Conservation (phyloP, 345 rosid genomes). For the Eucalyptus coolabah region DNA sequence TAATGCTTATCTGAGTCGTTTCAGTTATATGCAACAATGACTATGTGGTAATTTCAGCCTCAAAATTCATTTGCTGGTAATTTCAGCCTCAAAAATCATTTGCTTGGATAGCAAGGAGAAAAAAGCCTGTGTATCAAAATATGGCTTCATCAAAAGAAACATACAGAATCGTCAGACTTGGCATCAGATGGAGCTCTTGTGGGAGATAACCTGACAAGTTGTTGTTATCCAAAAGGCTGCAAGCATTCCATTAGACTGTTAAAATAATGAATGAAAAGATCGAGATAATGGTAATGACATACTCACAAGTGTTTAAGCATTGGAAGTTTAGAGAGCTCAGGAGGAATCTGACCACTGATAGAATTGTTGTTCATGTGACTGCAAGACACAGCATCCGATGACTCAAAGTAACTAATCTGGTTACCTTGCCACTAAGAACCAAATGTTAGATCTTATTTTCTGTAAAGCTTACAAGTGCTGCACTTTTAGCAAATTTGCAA, state of each 20-base stretch:
- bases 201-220: constrained; percentile 84
- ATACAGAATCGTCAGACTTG: constrained; percentile 63
- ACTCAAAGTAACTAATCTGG: background rate
- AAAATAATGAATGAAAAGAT: background rate
- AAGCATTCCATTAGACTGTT: background rate
- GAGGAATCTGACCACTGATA: constrained; percentile 86
- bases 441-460: background rate
- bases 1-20: background rate
- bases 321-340: constrained; percentile 62
- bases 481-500: constrained; percentile 59
- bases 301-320: constrained; percentile 86
- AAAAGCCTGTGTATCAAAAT: background rate
- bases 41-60: background rate
- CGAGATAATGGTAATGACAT: background rate
- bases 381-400: constrained; percentile 9
- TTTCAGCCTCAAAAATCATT: background rate
- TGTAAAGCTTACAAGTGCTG: constrained; percentile 70
- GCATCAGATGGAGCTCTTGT: constrained; percentile 52
- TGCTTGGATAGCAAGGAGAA: background rate
- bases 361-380: constrained; percentile 99
- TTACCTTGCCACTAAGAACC: background rate
- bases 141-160: background rate
- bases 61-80: background rate
- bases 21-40: background rate
- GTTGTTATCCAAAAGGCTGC: constrained; percentile 95